phyloP scores from a whole-genome alignment of 148 eudicot genomes.

The Cornus florida region DNA sequence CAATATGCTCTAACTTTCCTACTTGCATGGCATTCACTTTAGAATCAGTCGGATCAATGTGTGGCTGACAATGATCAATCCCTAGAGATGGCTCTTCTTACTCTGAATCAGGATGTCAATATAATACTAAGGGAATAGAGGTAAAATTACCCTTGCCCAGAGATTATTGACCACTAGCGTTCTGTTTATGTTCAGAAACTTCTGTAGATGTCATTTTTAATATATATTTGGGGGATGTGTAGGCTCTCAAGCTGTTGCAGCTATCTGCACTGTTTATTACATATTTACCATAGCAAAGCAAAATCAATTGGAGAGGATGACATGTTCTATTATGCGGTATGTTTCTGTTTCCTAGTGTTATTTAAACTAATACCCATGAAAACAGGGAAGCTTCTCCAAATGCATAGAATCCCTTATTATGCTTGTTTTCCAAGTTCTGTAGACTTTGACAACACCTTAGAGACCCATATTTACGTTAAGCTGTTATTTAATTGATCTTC shows the following conservation, averaged over 20 bases:
- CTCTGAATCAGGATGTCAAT: slow-evolving; percentile 49
- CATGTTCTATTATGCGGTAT: slow-evolving; percentile 58
- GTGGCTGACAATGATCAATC: slow-evolving; percentile 39
- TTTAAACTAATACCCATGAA: not conserved
- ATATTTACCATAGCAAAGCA: slow-evolving; percentile 50
- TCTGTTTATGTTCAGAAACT: not conserved
- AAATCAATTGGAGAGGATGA: slow-evolving; percentile 51
- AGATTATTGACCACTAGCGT: not conserved
- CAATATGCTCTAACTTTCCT: slow-evolving; percentile 6
- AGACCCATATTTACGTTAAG: not conserved
- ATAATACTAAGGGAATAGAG: slow-evolving; percentile 47
- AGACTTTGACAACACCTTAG: not conserved
- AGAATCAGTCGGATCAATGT: slow-evolving; percentile 37
- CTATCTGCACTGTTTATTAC: slow-evolving; percentile 69
- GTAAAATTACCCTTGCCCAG: slow-evolving; percentile 23
- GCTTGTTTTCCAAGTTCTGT: not conserved
- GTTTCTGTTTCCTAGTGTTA: slow-evolving; percentile 22
- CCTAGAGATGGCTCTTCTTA: slow-evolving; percentile 58
- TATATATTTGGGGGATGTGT: slow-evolving; percentile 18
- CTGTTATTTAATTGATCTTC: too few relatives aligned
- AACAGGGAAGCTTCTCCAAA: too few relatives aligned
- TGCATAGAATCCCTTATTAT: not conserved
- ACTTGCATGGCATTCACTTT: slow-evolving; percentile 16
- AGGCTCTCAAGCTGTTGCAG: slow-evolving; percentile 68
- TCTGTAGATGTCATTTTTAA: not conserved